Evolutionary conservation across 495 filamentous ascomycete species (phyloP).

Genomic region (Aspergillus diversus): DNA sequence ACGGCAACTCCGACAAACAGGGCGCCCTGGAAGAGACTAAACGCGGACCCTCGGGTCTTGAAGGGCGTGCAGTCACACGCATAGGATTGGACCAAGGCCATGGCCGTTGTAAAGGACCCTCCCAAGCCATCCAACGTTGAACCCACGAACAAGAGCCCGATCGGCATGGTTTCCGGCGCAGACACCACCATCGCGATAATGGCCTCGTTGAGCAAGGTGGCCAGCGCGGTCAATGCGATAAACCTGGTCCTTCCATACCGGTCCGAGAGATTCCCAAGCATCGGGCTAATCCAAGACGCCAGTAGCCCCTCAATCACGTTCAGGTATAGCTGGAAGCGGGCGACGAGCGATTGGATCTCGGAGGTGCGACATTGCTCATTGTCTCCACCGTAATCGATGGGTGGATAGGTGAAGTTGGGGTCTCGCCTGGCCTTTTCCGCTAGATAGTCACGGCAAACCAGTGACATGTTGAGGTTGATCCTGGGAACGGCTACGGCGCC

Average conservation of each 20-base stretch:
- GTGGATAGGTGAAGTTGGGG: constrained; percentile 61
- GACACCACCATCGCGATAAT: constrained; percentile 78
- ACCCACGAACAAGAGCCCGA: constrained; percentile 75
- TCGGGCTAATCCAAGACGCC: constrained; percentile 76
- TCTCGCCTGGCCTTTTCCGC: constrained; percentile 59
- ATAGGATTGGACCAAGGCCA: constrained; percentile 83
- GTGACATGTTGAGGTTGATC: constrained; percentile 75
- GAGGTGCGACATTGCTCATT: constrained; percentile 74
- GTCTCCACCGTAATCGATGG: constrained; percentile 66
- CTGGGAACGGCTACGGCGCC: constrained; percentile 80
- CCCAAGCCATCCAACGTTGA: constrained; percentile 77
- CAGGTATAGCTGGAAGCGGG: constrained; percentile 75
- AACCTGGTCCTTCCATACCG: constrained; percentile 78
- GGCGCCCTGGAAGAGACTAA: constrained; percentile 86
- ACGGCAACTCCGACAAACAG: constrained; percentile 85
- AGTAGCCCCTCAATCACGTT: constrained; percentile 72
- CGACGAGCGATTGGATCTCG: constrained; percentile 72
- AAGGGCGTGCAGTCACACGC: constrained; percentile 85
- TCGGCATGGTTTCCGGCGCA: constrained; percentile 58
- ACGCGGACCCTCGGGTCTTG: constrained; percentile 76
- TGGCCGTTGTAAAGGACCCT: constrained; percentile 82
- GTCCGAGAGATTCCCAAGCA: constrained; percentile 84
- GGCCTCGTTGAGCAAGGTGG: constrained; percentile 68
- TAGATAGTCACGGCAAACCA: constrained; percentile 82
- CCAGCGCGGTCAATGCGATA: constrained; percentile 67